phyloP scores from a whole-genome alignment of 805 yeast genomes.

The Phaffomyces antillensis region DNA sequence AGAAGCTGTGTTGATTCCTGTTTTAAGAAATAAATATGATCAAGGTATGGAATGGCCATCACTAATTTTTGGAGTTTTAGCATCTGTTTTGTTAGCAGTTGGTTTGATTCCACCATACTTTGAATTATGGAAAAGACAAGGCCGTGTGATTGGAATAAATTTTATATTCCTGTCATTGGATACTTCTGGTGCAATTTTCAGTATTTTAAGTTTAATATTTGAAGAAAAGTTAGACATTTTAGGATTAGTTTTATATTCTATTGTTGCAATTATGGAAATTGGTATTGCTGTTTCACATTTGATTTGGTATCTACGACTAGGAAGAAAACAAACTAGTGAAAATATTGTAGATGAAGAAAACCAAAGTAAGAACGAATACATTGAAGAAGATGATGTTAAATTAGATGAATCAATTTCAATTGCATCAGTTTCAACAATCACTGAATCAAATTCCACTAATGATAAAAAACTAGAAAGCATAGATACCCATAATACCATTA shows the following conservation, averaged over 20 bases:
- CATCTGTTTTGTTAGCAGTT: constrained; percentile 63
- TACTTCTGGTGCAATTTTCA: constrained; percentile 74
- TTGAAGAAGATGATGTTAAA: too few relatives aligned
- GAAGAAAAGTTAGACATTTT: constrained; percentile 70
- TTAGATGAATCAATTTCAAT: not conserved
- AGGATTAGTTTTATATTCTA: constrained; percentile 68
- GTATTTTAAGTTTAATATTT: constrained; percentile 53
- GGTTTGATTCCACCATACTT: constrained; percentile 88
- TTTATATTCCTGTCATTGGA: constrained; percentile 73
- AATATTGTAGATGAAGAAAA: constrained; percentile 7
- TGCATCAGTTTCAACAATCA: not conserved
- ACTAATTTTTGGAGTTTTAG: constrained; percentile 71
- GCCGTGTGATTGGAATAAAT: constrained; percentile 85
- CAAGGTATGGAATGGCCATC: constrained; percentile 66
- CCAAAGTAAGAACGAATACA: not conserved
- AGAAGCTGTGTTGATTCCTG: constrained; percentile 66
- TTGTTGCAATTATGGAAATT: constrained; percentile 66
- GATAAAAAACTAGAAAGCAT: too few relatives aligned
- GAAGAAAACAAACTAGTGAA: constrained; percentile 12
- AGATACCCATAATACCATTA: too few relatives aligned
- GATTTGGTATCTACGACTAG: constrained; percentile 55
- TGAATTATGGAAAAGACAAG: constrained; percentile 72
- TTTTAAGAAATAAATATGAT: constrained; percentile 51
- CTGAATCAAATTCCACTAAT: too few relatives aligned
- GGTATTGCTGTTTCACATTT: constrained; percentile 70